Evolutionary conservation across 768 basidiomycete species (phyloP), one percentile per base, ranked within the genome.

Genomic region (Xerocomellus amylosporus): DNA sequence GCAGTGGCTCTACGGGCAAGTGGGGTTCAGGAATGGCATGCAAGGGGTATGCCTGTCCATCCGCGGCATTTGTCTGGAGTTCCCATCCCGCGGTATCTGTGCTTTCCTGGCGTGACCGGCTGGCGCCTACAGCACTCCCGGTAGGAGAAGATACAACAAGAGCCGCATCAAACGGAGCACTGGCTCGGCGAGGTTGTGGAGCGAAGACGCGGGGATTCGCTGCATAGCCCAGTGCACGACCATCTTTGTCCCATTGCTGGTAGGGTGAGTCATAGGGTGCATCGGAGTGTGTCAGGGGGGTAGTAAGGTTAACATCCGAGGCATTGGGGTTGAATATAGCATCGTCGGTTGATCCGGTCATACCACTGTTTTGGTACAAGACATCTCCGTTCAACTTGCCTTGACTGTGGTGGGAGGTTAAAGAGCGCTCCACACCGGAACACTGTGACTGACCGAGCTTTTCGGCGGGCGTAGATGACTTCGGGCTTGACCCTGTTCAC

Each of bases 391-490:
- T 62, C 41, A 78, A 66, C 70, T 84, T 85, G 20, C 68, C 75
- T 77, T 86, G 85, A 15, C 85, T 86, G 53, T 28, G 43, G 50
- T 22, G 20, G 45, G 43, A 42, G 47, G 53, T 56, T 36, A 58
- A 55, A 53, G 17, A 46, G 28, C 0, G 41, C 39, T 30, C 39
- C 17, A 39, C 52, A 12, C 30, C 17, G 15, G 19, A 26, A 42
- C 2, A 1, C 10, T 17, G 38, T 30, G 26, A 69, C 68, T 61
- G 55, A 88, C 84, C 88, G 77, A 14, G 85, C 86, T 66, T 90
- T 89, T 42, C 87, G 81, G 37, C 85, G 75, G 12, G 77, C 81
- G 54, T 88, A 82, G 48, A 91, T 83, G n/a, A 90, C 78, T 4
- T 72, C 67, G 5, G 83, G 81, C 63, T 89, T 90, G 34, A 77